phyloP scores from a whole-genome alignment of 805 yeast species.

The Ogataea neopini region DNA sequence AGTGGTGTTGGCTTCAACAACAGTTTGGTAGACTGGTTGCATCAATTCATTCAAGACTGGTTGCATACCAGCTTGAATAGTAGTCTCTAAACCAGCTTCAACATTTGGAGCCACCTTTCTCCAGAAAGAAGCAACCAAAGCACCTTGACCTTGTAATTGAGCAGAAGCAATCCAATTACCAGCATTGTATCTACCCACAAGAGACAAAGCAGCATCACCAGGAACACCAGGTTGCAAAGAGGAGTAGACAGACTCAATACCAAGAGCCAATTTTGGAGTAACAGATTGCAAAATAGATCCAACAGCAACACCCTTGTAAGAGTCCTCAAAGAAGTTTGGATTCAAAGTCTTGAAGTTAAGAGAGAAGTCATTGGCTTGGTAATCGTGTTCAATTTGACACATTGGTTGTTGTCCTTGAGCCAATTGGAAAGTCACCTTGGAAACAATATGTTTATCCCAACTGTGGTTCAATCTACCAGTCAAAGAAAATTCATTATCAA shows the following conservation, averaged over 20 bases:
- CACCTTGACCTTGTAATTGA: conserved; percentile 91
- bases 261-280: conserved; percentile 80
- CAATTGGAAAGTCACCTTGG: conserved; percentile 86
- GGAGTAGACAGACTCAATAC: conserved; percentile 90
- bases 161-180: conserved; percentile 93
- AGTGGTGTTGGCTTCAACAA: conserved; percentile 88
- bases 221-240: conserved; percentile 66
- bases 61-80: conserved; percentile 77
- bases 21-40: conserved; percentile 76
- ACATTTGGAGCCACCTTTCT: conserved; percentile 89
- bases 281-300: conserved; percentile 89
- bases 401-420: conserved; percentile 88
- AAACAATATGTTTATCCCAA: conserved; percentile 75
- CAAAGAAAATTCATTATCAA: conserved; percentile 83
- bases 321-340: conserved; percentile 75
- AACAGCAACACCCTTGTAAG: conserved; percentile 87
- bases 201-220: conserved; percentile 88
- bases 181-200: conserved; percentile 85
- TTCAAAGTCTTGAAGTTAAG: conserved; percentile 88
- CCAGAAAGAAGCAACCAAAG: conserved; percentile 88
- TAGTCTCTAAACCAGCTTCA: conserved; percentile 92
- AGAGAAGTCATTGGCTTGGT: conserved; percentile 85
- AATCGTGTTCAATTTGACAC: conserved; percentile 96
- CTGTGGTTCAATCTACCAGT: conserved; percentile 90
- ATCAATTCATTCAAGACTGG: conserved; percentile 75